Conservation (phyloP, 768 basidiomycete species). For the Mycena crocata region DNA sequence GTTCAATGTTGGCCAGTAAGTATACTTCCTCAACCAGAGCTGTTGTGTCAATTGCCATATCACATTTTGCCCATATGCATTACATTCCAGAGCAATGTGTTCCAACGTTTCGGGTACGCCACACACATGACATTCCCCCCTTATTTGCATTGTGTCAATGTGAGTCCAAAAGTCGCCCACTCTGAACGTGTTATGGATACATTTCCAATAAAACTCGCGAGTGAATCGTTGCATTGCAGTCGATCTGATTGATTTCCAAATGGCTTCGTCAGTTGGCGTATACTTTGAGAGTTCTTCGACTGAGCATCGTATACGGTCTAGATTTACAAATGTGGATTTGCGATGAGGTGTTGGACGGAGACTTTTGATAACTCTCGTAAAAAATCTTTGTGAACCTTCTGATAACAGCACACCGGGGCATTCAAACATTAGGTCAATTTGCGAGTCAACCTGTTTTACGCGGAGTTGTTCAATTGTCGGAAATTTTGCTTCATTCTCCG, state of each 20-base stretch:
- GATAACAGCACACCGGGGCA: not conserved
- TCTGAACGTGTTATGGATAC: conserved; percentile 13
- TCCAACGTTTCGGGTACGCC: conserved; percentile 10
- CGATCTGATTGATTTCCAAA: conserved; percentile 10
- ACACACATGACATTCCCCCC: conserved; percentile 7
- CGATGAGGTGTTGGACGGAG: not conserved
- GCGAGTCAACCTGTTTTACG: not conserved
- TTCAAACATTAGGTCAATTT: not conserved
- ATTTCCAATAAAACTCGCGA: conserved; percentile 10
- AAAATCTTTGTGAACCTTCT: conserved; percentile 5
- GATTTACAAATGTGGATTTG: conserved; percentile 3
- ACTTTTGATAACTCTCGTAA: not conserved
- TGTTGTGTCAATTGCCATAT: not conserved
- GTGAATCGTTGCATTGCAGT: not conserved
- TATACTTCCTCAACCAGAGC: not conserved
- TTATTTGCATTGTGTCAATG: not conserved
- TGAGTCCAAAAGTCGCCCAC: conserved; percentile 9
- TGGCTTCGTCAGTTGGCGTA: not conserved
- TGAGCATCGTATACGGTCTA: not conserved
- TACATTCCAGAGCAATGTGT: conserved; percentile 15
- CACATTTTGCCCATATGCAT: not conserved
- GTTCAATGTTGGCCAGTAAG: not conserved
- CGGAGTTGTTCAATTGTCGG: not conserved
- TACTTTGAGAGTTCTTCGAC: not conserved
- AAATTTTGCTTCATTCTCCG: not conserved